Evolutionary conservation across 2,329 filamentous ascomycete genomes (phyloP).

Genomic region (Drechslerella coelobrocha): DNA sequence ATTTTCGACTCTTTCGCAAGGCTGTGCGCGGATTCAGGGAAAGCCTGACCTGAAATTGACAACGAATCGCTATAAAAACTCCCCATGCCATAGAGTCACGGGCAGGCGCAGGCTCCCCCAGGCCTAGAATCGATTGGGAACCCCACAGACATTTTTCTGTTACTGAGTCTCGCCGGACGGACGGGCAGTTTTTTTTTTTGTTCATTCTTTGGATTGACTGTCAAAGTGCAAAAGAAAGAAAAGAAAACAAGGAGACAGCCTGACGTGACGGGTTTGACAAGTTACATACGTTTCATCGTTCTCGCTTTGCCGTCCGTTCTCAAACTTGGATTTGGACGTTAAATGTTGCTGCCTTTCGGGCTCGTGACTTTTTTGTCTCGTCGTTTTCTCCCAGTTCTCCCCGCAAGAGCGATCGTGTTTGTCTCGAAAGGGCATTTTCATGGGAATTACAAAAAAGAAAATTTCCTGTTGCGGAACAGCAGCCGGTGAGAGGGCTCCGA

Average conservation of each 20-base stretch:
- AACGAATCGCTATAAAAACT: slow-evolving; percentile 12
- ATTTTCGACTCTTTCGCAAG: slow-evolving; percentile 34
- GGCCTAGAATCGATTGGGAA: slow-evolving; percentile 11
- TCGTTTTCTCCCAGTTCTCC: neutral
- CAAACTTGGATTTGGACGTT: neutral
- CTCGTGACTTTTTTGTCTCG: slow-evolving; percentile 1
- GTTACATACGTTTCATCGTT: neutral
- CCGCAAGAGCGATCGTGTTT: neutral
- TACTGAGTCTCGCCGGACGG: slow-evolving; percentile 11
- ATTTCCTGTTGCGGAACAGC: slow-evolving; percentile 38
- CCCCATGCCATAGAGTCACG: neutral
- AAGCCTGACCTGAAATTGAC: slow-evolving; percentile 48
- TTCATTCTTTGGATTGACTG: neutral
- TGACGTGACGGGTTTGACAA: too few relatives aligned
- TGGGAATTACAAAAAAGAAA: neutral
- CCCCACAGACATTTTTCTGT: slow-evolving; percentile 13
- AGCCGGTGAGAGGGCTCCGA: slow-evolving; percentile 43
- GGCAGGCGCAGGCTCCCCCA: neutral
- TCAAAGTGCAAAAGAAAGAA: too few relatives aligned
- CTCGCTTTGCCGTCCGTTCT: neutral
- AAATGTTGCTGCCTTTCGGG: neutral
- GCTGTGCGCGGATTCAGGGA: slow-evolving; percentile 26
- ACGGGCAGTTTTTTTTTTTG: slow-evolving; percentile 26
- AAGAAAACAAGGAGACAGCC: too few relatives aligned
- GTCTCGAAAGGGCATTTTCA: neutral